Percentiles rank a stretch among this genome's conserved stretches.
phyloP scores from a whole-genome alignment of 2,329 filamentous ascomycete genomes.

The Allantophomopsis lycopodina region DNA sequence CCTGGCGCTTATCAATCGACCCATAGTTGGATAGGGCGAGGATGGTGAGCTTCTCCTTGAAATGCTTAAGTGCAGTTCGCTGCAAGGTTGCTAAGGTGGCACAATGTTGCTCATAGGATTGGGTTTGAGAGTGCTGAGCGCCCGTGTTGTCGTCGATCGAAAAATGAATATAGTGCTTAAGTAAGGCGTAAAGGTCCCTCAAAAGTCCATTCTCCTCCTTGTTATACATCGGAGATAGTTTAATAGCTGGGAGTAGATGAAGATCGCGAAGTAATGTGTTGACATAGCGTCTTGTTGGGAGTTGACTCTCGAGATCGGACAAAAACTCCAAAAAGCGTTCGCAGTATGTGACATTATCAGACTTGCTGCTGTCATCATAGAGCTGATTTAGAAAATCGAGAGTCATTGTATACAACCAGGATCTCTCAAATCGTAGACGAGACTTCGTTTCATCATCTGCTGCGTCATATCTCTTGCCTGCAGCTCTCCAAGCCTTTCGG shows the following conservation, averaged over 20 bases:
- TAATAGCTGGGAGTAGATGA: conserved; percentile 66
- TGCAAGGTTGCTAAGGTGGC: conserved; percentile 66
- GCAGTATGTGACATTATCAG: conserved; percentile 63
- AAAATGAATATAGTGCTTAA: conserved; percentile 80
- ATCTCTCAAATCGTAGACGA: conserved; percentile 76
- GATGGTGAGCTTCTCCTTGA: conserved; percentile 83
- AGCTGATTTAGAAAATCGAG: conserved; percentile 70
- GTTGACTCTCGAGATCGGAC: conserved; percentile 79
- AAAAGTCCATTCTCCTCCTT: conserved; percentile 63
- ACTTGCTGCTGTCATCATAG: conserved; percentile 38
- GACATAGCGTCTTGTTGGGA: conserved; percentile 87
- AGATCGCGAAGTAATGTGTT: conserved; percentile 80
- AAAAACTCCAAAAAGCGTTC: conserved; percentile 90
- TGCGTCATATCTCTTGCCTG: conserved; percentile 73
- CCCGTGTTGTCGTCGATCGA: conserved; percentile 86
- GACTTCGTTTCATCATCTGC: conserved; percentile 70
- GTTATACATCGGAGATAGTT: conserved; percentile 65
- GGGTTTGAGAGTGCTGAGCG: conserved; percentile 54
- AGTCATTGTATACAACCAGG: conserved; percentile 81
- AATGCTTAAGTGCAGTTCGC: conserved; percentile 62
- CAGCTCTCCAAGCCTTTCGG: conserved; percentile 82
- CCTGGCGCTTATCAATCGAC: conserved; percentile 66
- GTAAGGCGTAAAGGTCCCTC: conserved; percentile 65
- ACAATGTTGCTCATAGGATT: conserved; percentile 73
- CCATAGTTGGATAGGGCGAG: conserved; percentile 87